Base-by-base conservation (phyloP, 2,329 filamentous ascomycete species). In the Teratosphaeria destructans region DNA sequence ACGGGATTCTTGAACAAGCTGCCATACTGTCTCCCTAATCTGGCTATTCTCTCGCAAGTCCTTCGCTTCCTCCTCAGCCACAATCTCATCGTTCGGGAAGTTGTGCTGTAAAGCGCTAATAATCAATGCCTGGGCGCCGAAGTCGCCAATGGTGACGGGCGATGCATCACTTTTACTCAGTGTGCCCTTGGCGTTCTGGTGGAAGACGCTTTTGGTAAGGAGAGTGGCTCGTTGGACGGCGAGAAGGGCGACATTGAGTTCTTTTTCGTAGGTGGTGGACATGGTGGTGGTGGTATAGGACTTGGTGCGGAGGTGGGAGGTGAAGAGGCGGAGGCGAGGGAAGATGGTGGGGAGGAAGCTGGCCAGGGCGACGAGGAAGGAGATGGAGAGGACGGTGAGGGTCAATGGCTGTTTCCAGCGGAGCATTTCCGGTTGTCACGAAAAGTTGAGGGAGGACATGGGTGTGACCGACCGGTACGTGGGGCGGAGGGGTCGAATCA, bases 121-220 rank as follows among this genome's bases (percentile, higher is more conserved):
- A 76, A 99, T 96, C 65, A 99, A 84, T 35, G 94, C 92, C 79
- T 99, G 94, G 43, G 94, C 95, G 71, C 94, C 94, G 74, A 96
- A 97, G 78, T 99, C 94, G 73, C 93, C 94, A 68, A 97, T 94
- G 19, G 94, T 99, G 69, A 99, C 94, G 65, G 94, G 94, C 10
- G 92, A 96, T 73, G 90, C 90, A 81, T 99, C 94, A 75, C 90
- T 87, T 79, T 99, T 99, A 73, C 87, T 88, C 57, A 96, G 82
- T 54, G 94, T 96, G 67, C 93, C 93, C 78, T 97, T 97, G 68
- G 90, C 88, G 76, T 93, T 94, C 68, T 93, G 88, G 77, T 91
- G 81, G 79, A 89, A 89, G 71, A 91, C 88, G 63, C 83, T 83
- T 74, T 89, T 88, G 57, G 88, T 91, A 60, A 91, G 81, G 64